phyloP scores from a whole-genome alignment of 192 early-diverging fungal species.

The Dissophora globulifera region DNA sequence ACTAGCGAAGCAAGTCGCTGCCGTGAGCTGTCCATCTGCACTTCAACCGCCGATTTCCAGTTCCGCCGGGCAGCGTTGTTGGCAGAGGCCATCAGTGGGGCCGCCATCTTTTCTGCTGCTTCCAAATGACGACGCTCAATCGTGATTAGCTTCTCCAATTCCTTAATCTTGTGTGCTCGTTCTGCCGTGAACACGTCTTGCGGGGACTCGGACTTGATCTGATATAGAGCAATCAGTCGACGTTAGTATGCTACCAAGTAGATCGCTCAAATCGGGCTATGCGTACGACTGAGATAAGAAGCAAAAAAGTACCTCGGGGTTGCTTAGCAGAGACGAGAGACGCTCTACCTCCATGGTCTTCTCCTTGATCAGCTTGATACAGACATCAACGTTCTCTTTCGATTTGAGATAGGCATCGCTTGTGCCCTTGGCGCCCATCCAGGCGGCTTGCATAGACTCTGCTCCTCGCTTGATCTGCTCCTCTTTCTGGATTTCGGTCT shows the following conservation, averaged over 20 bases:
- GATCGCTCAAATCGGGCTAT: too few species aligned
- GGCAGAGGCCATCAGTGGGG: slow-evolving; percentile 40
- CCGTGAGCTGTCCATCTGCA: slow-evolving; percentile 47
- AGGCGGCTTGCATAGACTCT: slow-evolving; percentile 46
- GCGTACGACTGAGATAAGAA: too few species aligned
- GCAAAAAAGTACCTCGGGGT: slow-evolving; percentile 38
- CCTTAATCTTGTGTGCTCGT: slow-evolving; percentile 32
- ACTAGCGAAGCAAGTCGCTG: slow-evolving; percentile 19
- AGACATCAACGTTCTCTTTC: slow-evolving; percentile 39
- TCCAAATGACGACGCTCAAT: slow-evolving; percentile 45
- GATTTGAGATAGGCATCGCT: slow-evolving; percentile 45
- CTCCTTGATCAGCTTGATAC: slow-evolving; percentile 43
- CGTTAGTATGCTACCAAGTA: too few species aligned
- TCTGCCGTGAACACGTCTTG: slow-evolving; percentile 35
- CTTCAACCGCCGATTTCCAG: slow-evolving; percentile 50
- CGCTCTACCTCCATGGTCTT: slow-evolving; percentile 33
- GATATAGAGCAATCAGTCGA: too few species aligned
- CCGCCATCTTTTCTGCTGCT: slow-evolving; percentile 51
- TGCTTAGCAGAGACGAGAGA: background rate
- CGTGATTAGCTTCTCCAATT: slow-evolving; percentile 42
- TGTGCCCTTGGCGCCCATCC: slow-evolving; percentile 39
- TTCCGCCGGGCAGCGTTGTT: slow-evolving; percentile 31
- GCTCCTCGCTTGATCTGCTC: slow-evolving; percentile 53
- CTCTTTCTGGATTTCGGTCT: slow-evolving; percentile 44
- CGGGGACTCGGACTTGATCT: slow-evolving; percentile 24